Evolutionary conservation across 495 filamentous ascomycete species (phyloP).

Genomic region (Penicillium bialowiezense): DNA sequence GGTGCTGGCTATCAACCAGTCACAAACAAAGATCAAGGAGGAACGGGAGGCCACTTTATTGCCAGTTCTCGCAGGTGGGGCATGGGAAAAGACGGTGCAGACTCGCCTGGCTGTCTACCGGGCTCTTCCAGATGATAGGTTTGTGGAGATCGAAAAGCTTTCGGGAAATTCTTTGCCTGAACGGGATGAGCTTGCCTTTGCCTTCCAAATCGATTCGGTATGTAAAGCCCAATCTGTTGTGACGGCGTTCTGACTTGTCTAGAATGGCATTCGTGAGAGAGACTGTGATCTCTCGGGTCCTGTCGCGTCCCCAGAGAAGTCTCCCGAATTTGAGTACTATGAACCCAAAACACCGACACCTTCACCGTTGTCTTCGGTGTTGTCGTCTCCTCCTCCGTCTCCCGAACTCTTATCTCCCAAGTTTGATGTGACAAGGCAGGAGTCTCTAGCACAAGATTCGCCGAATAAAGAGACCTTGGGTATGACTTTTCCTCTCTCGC

Average conservation of each 20-base stretch:
- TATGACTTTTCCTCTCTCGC: neutral
- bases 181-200: slow-evolving; percentile 33
- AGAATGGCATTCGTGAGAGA: slow-evolving; percentile 32
- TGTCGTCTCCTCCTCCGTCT: neutral
- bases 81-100: slow-evolving; percentile 69
- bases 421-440: neutral
- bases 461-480: neutral
- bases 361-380: slow-evolving; percentile 1
- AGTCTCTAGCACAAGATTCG: neutral
- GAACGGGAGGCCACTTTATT: slow-evolving; percentile 58
- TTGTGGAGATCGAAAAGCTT: slow-evolving; percentile 47
- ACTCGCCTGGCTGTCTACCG: slow-evolving; percentile 69
- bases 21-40: slow-evolving; percentile 64
- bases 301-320: neutral
- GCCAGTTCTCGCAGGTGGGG: slow-evolving; percentile 61
- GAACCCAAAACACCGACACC: slow-evolving; percentile 1
- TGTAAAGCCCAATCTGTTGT: slow-evolving; percentile 2
- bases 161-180: slow-evolving; percentile 31
- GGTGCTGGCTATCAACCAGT: slow-evolving; percentile 67
- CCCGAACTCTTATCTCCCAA: neutral
- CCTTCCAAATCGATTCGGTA: slow-evolving; percentile 42
- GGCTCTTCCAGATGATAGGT: slow-evolving; percentile 47
- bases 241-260: neutral
- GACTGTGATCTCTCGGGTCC: neutral
- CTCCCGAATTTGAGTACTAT: slow-evolving; percentile 11